phyloP scores from a whole-genome alignment of 1,284 basidiomycete genomes.

The Rhodotorula glutinis region DNA sequence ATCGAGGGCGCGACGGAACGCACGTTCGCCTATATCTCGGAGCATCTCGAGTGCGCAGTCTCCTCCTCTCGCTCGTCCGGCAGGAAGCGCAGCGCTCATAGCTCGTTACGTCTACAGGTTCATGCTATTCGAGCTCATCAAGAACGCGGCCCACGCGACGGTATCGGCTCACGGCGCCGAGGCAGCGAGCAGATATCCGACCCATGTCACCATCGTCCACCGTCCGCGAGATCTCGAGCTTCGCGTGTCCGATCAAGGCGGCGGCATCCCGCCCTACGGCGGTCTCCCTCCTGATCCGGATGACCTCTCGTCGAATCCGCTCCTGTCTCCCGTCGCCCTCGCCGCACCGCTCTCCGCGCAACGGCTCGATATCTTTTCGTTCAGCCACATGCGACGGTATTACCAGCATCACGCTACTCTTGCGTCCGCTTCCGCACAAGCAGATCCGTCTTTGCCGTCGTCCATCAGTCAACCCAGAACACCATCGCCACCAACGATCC shows the following conservation, averaged over 20 bases:
- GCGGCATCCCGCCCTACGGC: constrained; percentile 40
- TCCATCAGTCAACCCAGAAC: background rate
- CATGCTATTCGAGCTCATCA: constrained; percentile 80
- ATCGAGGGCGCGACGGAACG: constrained; percentile 51
- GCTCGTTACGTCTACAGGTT: constrained; percentile 56
- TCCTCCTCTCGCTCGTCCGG: background rate
- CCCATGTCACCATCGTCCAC: constrained; percentile 68
- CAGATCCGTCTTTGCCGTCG: background rate
- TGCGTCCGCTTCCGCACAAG: background rate
- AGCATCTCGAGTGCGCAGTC: constrained; percentile 63
- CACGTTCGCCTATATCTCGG: constrained; percentile 77
- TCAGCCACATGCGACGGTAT: constrained; percentile 36
- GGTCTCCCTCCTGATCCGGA: constrained; percentile 32
- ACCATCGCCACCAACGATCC: background rate
- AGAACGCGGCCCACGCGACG: constrained; percentile 58
- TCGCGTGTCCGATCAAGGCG: constrained; percentile 76
- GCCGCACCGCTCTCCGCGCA: constrained; percentile 30
- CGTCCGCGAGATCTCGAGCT: constrained; percentile 68
- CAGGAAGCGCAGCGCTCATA: background rate
- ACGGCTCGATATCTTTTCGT: constrained; percentile 39
- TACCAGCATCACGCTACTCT: constrained; percentile 34
- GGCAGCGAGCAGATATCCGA: constrained; percentile 54
- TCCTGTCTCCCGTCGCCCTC: constrained; percentile 5
- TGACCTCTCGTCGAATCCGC: constrained; percentile 19
- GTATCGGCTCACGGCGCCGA: constrained; percentile 31